These are phyloP conservation scores for Drosera spatulata DNA, from an alignment of 179 eudicot genomes.

Conservation along the genomic window DNA sequence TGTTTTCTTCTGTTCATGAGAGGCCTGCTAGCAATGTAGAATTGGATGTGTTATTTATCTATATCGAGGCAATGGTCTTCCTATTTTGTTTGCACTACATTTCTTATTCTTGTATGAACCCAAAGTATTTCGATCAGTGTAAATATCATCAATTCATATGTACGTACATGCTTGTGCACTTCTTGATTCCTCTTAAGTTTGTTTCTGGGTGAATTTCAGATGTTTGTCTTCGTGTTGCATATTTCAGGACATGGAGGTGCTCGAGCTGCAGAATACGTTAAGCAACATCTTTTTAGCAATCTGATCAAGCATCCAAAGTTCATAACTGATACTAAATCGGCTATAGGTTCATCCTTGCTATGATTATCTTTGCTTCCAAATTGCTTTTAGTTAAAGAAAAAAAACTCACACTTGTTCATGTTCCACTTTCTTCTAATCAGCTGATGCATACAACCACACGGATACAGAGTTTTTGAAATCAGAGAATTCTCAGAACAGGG, in stretches of 20 bases:
- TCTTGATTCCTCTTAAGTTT: too few relatives aligned
- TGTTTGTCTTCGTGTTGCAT: neutral
- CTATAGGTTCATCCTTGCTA: slow-evolving; percentile 46
- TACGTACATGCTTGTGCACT: too few relatives aligned
- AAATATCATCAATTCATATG: too few relatives aligned
- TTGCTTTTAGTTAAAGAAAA: neutral
- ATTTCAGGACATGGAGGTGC: slow-evolving; percentile 94
- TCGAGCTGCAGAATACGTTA: slow-evolving; percentile 96
- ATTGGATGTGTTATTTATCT: too few relatives aligned
- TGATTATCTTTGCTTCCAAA: neutral
- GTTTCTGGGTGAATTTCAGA: too few relatives aligned
- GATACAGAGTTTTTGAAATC: slow-evolving; percentile 91
- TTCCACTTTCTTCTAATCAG: slow-evolving; percentile 21
- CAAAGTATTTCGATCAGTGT: too few relatives aligned
- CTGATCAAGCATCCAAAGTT: slow-evolving; percentile 92
- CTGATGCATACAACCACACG: slow-evolving; percentile 87
- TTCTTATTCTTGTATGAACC: too few relatives aligned
- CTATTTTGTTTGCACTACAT: too few relatives aligned
- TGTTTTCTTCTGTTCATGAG: too few relatives aligned
- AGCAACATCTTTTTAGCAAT: slow-evolving; percentile 87
- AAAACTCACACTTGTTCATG: neutral
- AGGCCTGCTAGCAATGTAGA: too few relatives aligned
- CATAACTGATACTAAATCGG: slow-evolving; percentile 93
- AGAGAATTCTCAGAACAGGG: slow-evolving; percentile 78
- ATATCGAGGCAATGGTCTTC: too few relatives aligned